Percentiles rank a stretch among this genome's conserved stretches.
phyloP scores from a whole-genome alignment of 305 asterid species.

The Fraxinus floribunda region DNA sequence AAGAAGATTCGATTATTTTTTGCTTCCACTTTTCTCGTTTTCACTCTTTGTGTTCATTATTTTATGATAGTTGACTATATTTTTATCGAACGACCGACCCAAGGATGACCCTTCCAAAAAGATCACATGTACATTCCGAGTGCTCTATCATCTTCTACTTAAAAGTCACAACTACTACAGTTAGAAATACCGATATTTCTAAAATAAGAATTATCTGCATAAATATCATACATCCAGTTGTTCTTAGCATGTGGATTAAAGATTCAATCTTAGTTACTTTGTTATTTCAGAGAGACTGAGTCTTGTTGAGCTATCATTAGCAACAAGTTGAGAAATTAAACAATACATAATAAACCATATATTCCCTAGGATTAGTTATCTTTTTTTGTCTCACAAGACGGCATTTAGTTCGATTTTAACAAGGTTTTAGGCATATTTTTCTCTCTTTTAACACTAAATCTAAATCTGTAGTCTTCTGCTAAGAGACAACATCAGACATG shows the following conservation, averaged over 20 bases:
- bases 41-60: neutral
- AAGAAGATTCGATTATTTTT: neutral
- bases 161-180: neutral
- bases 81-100: neutral
- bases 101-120: neutral
- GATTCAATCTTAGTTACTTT: too few species aligned
- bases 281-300: neutral
- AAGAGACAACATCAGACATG: neutral
- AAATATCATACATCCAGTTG: neutral
- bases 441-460: neutral
- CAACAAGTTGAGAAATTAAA: neutral
- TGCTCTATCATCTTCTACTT: neutral
- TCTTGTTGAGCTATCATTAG: neutral
- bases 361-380: slow-evolving; percentile 3
- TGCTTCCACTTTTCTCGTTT: neutral
- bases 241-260: neutral
- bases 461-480: neutral
- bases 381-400: neutral
- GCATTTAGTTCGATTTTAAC: neutral
- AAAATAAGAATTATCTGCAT: neutral
- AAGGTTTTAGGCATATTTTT: neutral
- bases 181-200: neutral
- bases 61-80: neutral
- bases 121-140: neutral
- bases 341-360: neutral